A percentile compares a stretch with the other conserved stretches of the same genome.
These are phyloP conservation scores for Endocarpon pusillum DNA, from an alignment of 495 filamentous ascomycete genomes.

Conservation along the genomic window DNA sequence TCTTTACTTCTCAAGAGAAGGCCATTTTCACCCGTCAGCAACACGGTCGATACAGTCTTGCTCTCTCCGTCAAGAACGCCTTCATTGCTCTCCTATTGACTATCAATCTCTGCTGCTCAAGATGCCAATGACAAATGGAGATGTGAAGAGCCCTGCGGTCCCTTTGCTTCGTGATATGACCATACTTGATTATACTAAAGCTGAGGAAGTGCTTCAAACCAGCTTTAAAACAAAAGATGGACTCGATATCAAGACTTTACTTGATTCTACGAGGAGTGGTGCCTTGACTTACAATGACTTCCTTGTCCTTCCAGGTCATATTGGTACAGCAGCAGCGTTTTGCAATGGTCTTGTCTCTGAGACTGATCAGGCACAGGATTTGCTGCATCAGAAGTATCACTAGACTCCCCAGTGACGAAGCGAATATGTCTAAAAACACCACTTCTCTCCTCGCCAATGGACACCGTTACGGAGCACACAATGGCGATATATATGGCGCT, in stretches of 20 bases:
- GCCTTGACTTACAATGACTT: conserved; percentile 80
- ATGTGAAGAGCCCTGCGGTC: conserved; percentile 21
- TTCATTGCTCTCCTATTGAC: neutral
- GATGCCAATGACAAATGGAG: conserved; percentile 59
- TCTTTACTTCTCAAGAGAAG: no score
- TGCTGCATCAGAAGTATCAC: conserved; percentile 70
- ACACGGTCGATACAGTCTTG: no score
- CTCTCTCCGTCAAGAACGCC: no score
- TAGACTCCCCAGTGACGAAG: conserved; percentile 87
- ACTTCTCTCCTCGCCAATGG: conserved; percentile 94
- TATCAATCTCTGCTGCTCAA: conserved; percentile 17
- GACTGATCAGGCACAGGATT: conserved; percentile 40
- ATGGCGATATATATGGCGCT: conserved; percentile 99
- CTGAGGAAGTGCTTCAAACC: conserved; percentile 56
- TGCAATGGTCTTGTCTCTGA: conserved; percentile 46
- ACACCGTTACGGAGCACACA: conserved; percentile 96
- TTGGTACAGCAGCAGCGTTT: conserved; percentile 29
- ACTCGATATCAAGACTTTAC: conserved; percentile 60
- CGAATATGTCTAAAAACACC: conserved; percentile 86
- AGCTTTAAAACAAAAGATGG: conserved; percentile 67
- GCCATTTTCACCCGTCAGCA: no score
- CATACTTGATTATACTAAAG: conserved; percentile 40
- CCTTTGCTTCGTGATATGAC: conserved; percentile 27
- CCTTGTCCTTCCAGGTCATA: conserved; percentile 47
- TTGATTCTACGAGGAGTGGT: conserved; percentile 74